Percentiles rank a stretch among this genome's conserved stretches.
Evolutionary conservation across 768 basidiomycete genomes (phyloP).

Genomic region (Plicaturopsis crispa): DNA sequence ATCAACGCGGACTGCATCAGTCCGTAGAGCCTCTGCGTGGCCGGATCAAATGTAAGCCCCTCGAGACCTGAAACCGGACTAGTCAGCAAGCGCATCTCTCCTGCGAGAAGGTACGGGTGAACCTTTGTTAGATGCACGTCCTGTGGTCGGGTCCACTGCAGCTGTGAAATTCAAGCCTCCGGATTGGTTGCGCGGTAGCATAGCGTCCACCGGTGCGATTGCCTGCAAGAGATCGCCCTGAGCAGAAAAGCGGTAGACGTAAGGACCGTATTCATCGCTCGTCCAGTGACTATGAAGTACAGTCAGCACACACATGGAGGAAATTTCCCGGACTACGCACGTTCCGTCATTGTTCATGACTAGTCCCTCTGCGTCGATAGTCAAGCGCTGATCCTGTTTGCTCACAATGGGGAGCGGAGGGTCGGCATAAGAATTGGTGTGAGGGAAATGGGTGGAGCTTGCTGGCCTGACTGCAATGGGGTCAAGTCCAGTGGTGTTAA

Average conservation of each 20-base stretch:
- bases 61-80: slow-evolving; percentile 52
- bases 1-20: slow-evolving; percentile 57
- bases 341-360: slow-evolving; percentile 51
- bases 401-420: slow-evolving; percentile 39
- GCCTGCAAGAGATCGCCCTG: slow-evolving; percentile 43
- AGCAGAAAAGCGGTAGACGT: slow-evolving; percentile 47
- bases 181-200: slow-evolving; percentile 36
- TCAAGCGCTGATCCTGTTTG: slow-evolving; percentile 33
- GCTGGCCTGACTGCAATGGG: slow-evolving; percentile 37
- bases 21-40: slow-evolving; percentile 45
- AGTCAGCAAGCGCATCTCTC: too few species aligned
- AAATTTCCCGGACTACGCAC: slow-evolving; percentile 12
- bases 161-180: slow-evolving; percentile 50
- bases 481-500: slow-evolving; percentile 51
- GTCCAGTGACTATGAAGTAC: slow-evolving; percentile 56
- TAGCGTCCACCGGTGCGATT: slow-evolving; percentile 51
- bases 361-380: slow-evolving; percentile 52
- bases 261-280: slow-evolving; percentile 65
- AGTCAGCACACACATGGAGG: background rate
- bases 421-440: slow-evolving; percentile 25
- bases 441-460: slow-evolving; percentile 20
- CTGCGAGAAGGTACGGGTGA: too few species aligned
- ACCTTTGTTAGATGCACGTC: slow-evolving; percentile 52
- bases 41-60: slow-evolving; percentile 43
- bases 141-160: slow-evolving; percentile 37